phyloP scores from a whole-genome alignment of 768 basidiomycete genomes.

The Fistulinella prunicolor region DNA sequence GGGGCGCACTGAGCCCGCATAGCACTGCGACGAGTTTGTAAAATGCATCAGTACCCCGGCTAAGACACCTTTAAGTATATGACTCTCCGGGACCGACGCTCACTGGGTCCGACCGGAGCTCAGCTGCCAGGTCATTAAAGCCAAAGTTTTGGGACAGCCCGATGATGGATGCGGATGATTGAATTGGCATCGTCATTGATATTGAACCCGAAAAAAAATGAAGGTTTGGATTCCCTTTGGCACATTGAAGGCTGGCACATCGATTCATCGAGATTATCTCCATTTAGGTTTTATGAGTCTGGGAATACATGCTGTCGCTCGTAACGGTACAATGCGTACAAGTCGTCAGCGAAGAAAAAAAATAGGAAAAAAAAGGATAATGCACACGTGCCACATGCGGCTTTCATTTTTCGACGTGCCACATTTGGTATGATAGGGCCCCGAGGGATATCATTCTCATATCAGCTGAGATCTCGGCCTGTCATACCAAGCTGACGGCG shows the following conservation, averaged over 20 bases:
- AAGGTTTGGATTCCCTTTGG: neutral
- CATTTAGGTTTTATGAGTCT: constrained; percentile 8
- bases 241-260: too few relatives aligned
- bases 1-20: constrained; percentile 10
- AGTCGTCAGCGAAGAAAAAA: neutral
- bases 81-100: constrained; percentile 6
- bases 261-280: neutral
- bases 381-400: neutral
- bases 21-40: too few relatives aligned
- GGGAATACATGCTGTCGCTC: neutral
- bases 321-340: neutral
- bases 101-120: neutral
- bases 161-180: too few relatives aligned
- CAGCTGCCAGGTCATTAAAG: neutral
- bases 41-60: too few relatives aligned
- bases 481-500: too few relatives aligned
- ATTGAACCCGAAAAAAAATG: neutral
- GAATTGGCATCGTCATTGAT: too few relatives aligned
- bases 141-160: too few relatives aligned
- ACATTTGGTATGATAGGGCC: too few relatives aligned
- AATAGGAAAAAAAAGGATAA: too few relatives aligned
- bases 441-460: too few relatives aligned
- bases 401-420: constrained; percentile 2
- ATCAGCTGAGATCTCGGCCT: too few relatives aligned
- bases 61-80: neutral